phyloP scores from a whole-genome alignment of 2,329 filamentous ascomycete species.

The Alternaria alternata region DNA sequence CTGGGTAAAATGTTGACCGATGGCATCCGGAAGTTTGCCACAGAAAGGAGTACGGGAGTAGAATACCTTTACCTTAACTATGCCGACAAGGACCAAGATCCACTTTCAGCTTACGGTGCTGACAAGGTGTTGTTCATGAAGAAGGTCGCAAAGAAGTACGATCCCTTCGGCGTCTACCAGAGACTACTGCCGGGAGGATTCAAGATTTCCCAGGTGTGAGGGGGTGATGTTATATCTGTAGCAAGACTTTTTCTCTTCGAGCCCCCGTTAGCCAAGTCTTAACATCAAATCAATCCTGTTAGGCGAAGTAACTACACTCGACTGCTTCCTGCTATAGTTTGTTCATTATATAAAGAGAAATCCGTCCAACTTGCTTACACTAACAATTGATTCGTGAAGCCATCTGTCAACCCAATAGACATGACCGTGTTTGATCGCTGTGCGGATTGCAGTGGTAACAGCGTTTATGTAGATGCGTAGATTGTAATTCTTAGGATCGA shows the following conservation, averaged over 20 bases:
- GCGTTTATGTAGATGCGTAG: not conserved
- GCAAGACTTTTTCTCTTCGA: not conserved
- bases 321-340: not conserved
- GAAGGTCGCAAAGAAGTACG: conserved; percentile 47
- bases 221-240: not conserved
- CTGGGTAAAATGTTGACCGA: conserved; percentile 16
- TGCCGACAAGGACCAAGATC: conserved; percentile 45
- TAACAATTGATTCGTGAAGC: not conserved
- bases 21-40: conserved; percentile 19
- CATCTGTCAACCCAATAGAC: not conserved
- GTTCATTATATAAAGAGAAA: not conserved
- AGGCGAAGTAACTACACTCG: not conserved
- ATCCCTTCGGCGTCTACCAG: conserved; percentile 52
- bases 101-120: conserved; percentile 52
- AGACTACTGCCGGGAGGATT: conserved; percentile 52
- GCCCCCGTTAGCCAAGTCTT: not conserved
- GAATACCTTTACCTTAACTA: conserved; percentile 44
- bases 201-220: conserved; percentile 40
- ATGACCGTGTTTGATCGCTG: not conserved
- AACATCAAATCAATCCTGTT: not conserved
- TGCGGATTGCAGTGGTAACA: not conserved
- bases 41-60: conserved; percentile 8
- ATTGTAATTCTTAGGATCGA: no score
- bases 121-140: conserved; percentile 47
- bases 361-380: not conserved